These are phyloP conservation scores for Baorangia bicolor DNA, from an alignment of 768 basidiomycete species.

Conservation along the genomic window DNA sequence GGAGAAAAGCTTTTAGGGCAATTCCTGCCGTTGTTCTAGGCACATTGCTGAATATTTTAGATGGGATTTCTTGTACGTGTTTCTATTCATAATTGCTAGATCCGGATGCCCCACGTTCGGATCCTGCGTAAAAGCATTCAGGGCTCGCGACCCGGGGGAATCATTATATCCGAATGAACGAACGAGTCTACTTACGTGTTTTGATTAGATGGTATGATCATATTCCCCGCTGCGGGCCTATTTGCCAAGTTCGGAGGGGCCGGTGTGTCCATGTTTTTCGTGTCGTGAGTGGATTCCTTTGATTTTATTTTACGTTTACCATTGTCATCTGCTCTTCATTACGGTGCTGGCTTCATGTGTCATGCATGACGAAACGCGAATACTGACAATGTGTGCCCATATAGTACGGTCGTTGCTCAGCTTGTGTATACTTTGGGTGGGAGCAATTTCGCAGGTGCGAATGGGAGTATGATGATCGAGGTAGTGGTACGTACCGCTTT, in stretches of 20 bases:
- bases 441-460: conserved; percentile 85
- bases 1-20: conserved; percentile 34
- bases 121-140: conserved; percentile 4
- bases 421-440: conserved; percentile 84
- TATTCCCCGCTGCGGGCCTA: conserved; percentile 82
- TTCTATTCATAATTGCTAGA: background rate
- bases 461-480: conserved; percentile 98
- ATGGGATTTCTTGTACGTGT: conserved; percentile 85
- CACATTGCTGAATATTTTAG: conserved; percentile 82
- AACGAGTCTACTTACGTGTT: conserved; percentile 2
- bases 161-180: background rate
- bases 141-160: background rate
- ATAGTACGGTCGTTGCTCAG: conserved; percentile 74
- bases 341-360: background rate
- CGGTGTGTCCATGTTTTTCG: conserved; percentile 96
- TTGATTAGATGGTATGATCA: conserved; percentile 84
- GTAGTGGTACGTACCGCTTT: conserved; percentile 66
- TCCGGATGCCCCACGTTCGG: background rate
- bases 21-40: conserved; percentile 88
- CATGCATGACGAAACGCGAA: background rate
- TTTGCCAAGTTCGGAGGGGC: conserved; percentile 81
- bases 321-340: conserved; percentile 4
- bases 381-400: conserved; percentile 2
- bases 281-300: conserved; percentile 50
- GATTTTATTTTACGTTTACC: background rate